Percentiles rank a stretch among this genome's conserved stretches.
Evolutionary conservation across 75 land plant genomes (phyloP).

Genomic region (Larix kaempferi): DNA sequence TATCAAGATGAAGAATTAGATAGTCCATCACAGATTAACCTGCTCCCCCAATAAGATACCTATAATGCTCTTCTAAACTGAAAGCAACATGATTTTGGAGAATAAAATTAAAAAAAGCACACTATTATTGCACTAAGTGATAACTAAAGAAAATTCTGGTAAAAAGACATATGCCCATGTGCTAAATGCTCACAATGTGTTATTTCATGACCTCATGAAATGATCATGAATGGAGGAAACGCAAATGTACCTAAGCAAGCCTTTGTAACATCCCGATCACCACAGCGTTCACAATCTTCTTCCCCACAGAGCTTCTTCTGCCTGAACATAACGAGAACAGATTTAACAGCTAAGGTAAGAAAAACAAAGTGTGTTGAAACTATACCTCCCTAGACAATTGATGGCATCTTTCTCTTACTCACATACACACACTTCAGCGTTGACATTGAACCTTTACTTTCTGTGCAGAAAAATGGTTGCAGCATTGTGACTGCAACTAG

Average conservation of each 20-base stretch:
- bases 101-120: neutral
- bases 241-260: constrained; percentile 41
- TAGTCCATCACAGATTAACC: too few relatives aligned
- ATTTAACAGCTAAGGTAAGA: too few relatives aligned
- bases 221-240: neutral
- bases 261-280: constrained; percentile 32
- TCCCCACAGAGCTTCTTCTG: neutral
- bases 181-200: neutral
- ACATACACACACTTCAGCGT: neutral
- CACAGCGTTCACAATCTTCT: constrained; percentile 17
- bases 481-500: too few relatives aligned
- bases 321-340: constrained; percentile 21
- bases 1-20: too few relatives aligned
- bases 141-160: too few relatives aligned
- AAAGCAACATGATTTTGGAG: neutral
- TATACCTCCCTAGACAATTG: neutral
- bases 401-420: neutral
- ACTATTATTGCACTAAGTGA: too few relatives aligned
- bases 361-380: neutral
- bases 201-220: neutral
- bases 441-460: neutral
- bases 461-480: neutral
- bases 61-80: neutral
- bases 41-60: too few relatives aligned
- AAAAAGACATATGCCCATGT: neutral